Base-by-base conservation (phyloP, 768 basidiomycete species). In the Hydnomerulius pinastri region DNA sequence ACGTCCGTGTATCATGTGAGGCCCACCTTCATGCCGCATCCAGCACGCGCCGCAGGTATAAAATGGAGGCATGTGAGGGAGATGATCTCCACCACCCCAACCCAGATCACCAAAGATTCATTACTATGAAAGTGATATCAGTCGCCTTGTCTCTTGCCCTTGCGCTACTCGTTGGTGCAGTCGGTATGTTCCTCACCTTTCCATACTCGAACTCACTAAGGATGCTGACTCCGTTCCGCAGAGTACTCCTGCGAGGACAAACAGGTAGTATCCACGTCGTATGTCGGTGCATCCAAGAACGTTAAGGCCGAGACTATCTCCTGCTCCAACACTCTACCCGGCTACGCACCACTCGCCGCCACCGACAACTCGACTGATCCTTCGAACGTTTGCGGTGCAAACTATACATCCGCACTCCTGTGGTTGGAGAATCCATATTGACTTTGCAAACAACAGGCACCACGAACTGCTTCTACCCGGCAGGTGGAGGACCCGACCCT, bases 401-500 rank as follows among this genome's bases (percentile, higher is more conserved):
- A 50, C n/a, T 79, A 77, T 77, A 52, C 44, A 68, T 50, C 27
- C n/a, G 20, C 21, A 24, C 24, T n/a, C 4, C 10, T 20, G 46
- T 33, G 9, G 28, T 5, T 29, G 28, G 23, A 12, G n/a, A 25
- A 30, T 30, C 1, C n/a, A 30, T 15, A 48, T 17, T 27, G 17
- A 17, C 12, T 15, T 27, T 7, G n/a, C n/a, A 23, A 20, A 1
- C 17, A 10, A n/a, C n/a, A 32, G 74, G 75, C 54, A 62, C 53
- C 50, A 75, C 71, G 6, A 73, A 75, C 60, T 80, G 76, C 68
- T 80, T 77, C 68, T 50, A 57, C 10, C 74, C 74, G 3, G 54
- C 73, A 1, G 76, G 74, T 20, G 75, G 75, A 56, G 78, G 76
- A 29, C 78, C 77, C 2, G 64, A 76, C 61, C 74, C 75, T 3